phyloP scores from a whole-genome alignment of 2,329 filamentous ascomycete species.

The Decorospora gaudefroyi region DNA sequence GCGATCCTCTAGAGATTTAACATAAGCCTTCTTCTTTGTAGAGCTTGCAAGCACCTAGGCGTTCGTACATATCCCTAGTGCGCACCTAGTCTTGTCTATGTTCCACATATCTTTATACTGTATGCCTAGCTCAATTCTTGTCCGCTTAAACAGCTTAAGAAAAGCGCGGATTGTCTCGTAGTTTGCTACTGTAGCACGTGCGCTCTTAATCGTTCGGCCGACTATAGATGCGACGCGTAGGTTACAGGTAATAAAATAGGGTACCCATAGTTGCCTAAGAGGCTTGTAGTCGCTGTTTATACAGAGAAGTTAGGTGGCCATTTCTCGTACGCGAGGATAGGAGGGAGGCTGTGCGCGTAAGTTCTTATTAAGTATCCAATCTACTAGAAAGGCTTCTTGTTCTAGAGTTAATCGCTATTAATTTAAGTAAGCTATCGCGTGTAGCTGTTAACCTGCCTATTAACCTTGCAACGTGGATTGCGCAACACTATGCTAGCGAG shows the following conservation, averaged over 20 bases:
- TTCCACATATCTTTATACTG: slow-evolving; percentile 18
- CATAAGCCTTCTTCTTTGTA: neutral
- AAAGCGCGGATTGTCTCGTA: slow-evolving; percentile 14
- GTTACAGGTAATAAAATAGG: slow-evolving; percentile 17
- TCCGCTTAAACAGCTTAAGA: slow-evolving; percentile 18
- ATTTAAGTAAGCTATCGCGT: slow-evolving; percentile 11
- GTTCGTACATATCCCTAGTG: slow-evolving; percentile 16
- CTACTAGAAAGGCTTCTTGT: slow-evolving; percentile 20
- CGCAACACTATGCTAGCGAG: slow-evolving; percentile 9
- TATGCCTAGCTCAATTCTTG: slow-evolving; percentile 13
- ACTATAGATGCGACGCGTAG: slow-evolving; percentile 19
- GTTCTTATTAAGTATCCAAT: slow-evolving; percentile 27
- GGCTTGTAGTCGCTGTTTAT: slow-evolving; percentile 19
- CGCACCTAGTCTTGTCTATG: slow-evolving; percentile 15
- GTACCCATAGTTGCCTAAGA: slow-evolving; percentile 17
- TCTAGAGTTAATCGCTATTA: slow-evolving; percentile 21
- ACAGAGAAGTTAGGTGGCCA: slow-evolving; percentile 16
- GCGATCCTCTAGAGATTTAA: neutral
- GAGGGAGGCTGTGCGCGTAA: slow-evolving; percentile 15
- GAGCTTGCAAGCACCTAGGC: neutral
- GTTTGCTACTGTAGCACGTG: slow-evolving; percentile 11
- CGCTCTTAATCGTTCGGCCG: slow-evolving; percentile 12
- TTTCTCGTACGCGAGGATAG: slow-evolving; percentile 16
- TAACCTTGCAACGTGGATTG: slow-evolving; percentile 7
- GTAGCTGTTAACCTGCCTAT: slow-evolving; percentile 2